Base-by-base conservation (phyloP, 2,329 filamentous ascomycete genomes). In the Raffaelea ambrosiae region DNA sequence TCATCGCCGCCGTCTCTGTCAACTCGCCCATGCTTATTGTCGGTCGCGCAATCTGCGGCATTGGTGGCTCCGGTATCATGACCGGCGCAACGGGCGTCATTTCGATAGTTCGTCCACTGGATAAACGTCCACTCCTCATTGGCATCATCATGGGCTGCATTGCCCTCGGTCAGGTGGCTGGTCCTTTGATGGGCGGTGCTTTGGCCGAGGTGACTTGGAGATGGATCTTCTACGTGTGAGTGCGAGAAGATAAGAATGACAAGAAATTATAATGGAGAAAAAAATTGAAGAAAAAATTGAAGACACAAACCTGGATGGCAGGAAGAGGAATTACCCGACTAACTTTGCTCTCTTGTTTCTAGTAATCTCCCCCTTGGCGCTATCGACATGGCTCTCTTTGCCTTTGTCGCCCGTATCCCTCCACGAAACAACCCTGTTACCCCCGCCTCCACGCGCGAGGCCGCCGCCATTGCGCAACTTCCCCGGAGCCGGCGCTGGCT, bases 81-180 rank as follows among this genome's bases (percentile, higher is more conserved):
- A 72, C 71, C 1, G 73, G 74, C 18, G 66, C 68, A 39, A 68
- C 74, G 20, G 68, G 73, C 38, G 72, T 76, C 43, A 60, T 76
- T 47, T 63, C 63, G 11, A 65, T 69, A 38, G 66, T 68, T 5
- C 71, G 80, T 43, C 76, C 77, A 4, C 66, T 81, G 9, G 61
- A 69, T 8, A 74, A 76, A 55, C 66, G 77, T 29, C 77, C 71
- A 8, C 60, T 76, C 26, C 75, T 72, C 21, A 76, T 76, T 47
- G 76, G 76, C 22, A 58, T 79, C 38, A 67, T 79, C 38, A 73
- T 72, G 11, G 72, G 67, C 44, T 76, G 79, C 65, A 80, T 72
- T 61, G 77, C 76, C 16, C 68, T 81, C 44, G 74, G 57, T 8
- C 52, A 53, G 23, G 71, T 76, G 7, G 68, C 69, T 3, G 74